phyloP scores from a whole-genome alignment of 2,329 filamentous ascomycete species.

The Aspergillus versicolor region DNA sequence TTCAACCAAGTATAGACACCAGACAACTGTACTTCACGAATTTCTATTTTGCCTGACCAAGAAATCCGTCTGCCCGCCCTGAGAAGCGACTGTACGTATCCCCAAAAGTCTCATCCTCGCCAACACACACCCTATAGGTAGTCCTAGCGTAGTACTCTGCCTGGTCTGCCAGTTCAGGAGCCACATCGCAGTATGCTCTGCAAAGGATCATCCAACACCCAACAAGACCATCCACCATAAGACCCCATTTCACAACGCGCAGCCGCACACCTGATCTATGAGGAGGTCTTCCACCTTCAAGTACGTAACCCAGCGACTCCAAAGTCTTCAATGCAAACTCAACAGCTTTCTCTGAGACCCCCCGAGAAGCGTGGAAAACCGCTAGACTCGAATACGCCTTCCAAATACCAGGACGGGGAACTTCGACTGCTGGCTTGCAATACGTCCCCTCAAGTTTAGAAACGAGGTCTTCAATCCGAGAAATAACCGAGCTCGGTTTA shows the following conservation, averaged over 20 bases:
- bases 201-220: constrained; percentile 30
- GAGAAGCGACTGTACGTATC: constrained; percentile 4
- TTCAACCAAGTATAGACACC: no score
- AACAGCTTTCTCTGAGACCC: constrained; percentile 16
- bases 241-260: constrained; percentile 30
- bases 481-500: no score
- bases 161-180: constrained; percentile 16
- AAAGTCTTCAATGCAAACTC: constrained; percentile 23
- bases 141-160: constrained; percentile 33
- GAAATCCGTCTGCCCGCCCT: constrained; percentile 46
- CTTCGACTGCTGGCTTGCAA: constrained; percentile 18
- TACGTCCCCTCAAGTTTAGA: constrained; percentile 23
- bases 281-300: constrained; percentile 23
- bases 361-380: background rate
- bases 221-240: constrained; percentile 24
- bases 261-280: constrained; percentile 1
- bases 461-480: constrained; percentile 14
- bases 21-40: no score
- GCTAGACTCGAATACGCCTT: constrained; percentile 21
- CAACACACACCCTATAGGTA: constrained; percentile 33
- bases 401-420: constrained; percentile 25
- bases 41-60: no score
- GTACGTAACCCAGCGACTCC: constrained; percentile 26
- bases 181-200: constrained; percentile 23
- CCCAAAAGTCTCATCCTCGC: constrained; percentile 36